Base-by-base conservation (phyloP, 768 basidiomycete species). In the Boletus reticuloceps region DNA sequence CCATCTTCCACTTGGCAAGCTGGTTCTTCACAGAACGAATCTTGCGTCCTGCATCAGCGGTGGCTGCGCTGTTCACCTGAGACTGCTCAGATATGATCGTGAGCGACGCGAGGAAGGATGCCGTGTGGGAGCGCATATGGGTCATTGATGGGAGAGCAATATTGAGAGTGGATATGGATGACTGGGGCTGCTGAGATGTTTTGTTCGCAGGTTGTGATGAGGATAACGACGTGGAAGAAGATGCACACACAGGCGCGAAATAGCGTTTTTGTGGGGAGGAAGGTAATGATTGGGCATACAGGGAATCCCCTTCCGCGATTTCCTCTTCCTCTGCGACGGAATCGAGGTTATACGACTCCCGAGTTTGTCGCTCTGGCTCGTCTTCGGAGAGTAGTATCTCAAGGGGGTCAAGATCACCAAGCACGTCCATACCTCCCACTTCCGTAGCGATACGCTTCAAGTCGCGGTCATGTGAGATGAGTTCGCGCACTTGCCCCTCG, bases 21-120 rank as follows among this genome's bases (percentile, higher is more conserved):
- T 88, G 89, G 63, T 93, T 92, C 74, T 89, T 91, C 58, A 93
- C 72, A 14, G 89, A 88, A 47, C 92, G 86, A 40, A 95, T 85
- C 72, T 90, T 92, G 38, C 92, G 81, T 44, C 90, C 91, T 1
- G 91, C 88, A 54, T 95, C 92, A 1, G 91, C 85, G 11, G 89
- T 87, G 5, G 86, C 88, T 1, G 89, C 93, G 12, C 86, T 84
- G 64, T 92, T 91, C 47, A 93, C 90, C 67, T 95, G 92, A 14
- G 91, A 88, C 56, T 93, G 89, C 64, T 95, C 92, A 25, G 88
- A 91, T 59, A 94, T 83, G 34, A 84, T 82, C 3, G 85, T 80
- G 43, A 95, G 79, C 12, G 90, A 88, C 22, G 85, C 74, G 44
- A 88, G 84, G 49, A 94, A 81, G 10, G 89, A 87, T 10, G 84